A percentile compares a stretch with the other conserved stretches of the same genome.
These are phyloP conservation scores for Fusarium hostae DNA, from an alignment of 2,329 filamentous ascomycete species.

Conservation along the genomic window DNA sequence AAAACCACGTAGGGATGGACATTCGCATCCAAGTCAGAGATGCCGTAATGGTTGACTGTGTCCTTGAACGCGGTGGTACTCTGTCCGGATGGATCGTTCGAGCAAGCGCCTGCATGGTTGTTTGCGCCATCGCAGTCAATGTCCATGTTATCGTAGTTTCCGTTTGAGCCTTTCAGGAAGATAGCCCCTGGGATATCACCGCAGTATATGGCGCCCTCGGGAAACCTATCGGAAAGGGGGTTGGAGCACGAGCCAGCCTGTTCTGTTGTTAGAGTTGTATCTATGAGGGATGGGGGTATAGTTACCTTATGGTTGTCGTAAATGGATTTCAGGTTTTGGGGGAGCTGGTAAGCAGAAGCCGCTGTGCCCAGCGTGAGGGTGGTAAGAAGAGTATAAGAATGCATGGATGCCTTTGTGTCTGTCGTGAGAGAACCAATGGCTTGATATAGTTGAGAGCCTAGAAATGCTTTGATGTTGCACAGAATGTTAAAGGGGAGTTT, in stretches of 20 bases:
- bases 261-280: background rate
- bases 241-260: background rate
- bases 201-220: background rate
- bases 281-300: accelerated
- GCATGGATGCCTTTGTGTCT: background rate
- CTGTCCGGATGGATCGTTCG: constrained; percentile 5
- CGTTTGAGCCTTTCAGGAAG: constrained; percentile 56
- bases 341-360: background rate
- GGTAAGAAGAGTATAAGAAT: background rate
- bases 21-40: constrained; percentile 59
- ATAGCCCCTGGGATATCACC: background rate
- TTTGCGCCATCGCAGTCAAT: constrained; percentile 64
- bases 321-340: background rate
- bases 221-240: background rate
- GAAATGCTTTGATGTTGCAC: background rate
- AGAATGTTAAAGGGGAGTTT: accelerated
- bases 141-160: constrained; percentile 64
- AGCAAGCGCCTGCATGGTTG: constrained; percentile 52
- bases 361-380: background rate
- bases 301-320: background rate
- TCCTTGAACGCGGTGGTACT: constrained; percentile 57
- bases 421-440: accelerated
- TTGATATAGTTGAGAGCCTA: background rate
- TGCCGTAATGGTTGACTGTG: constrained; percentile 50
- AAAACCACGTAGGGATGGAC: constrained; percentile 66